phyloP scores from a whole-genome alignment of 306 rosid species.

The Fragaria nilgerrensis region DNA sequence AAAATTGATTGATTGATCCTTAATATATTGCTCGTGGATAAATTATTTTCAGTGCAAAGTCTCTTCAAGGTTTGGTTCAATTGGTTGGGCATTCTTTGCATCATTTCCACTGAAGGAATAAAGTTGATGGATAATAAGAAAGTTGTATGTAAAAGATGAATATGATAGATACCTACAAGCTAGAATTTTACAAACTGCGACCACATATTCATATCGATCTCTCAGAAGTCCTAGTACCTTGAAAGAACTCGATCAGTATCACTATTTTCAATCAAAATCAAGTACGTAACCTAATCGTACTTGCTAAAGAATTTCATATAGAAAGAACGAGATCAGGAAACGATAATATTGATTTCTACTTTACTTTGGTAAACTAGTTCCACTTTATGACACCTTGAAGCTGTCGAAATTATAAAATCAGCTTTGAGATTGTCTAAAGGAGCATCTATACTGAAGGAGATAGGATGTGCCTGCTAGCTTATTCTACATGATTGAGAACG shows the following conservation, averaged over 20 bases:
- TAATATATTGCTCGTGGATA: too few species aligned
- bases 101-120: background rate
- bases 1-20: too few species aligned
- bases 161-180: slow-evolving; percentile 25
- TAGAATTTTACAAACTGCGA: background rate
- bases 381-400: background rate
- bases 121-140: background rate
- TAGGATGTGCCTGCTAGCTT: background rate
- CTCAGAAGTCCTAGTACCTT: background rate
- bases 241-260: background rate
- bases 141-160: slow-evolving; percentile 13
- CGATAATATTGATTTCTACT: background rate
- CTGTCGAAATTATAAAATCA: too few species aligned
- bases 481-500: background rate
- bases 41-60: too few species aligned
- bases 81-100: slow-evolving; percentile 1
- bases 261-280: background rate
- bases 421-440: background rate
- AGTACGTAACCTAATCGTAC: slow-evolving; percentile 2
- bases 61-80: background rate
- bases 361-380: background rate
- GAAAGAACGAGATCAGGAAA: background rate
- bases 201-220: background rate
- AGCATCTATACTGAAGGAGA: background rate
- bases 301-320: background rate